Evolutionary conservation across 2,329 filamentous ascomycete genomes (phyloP).

Genomic region (Beauveria sp.): DNA sequence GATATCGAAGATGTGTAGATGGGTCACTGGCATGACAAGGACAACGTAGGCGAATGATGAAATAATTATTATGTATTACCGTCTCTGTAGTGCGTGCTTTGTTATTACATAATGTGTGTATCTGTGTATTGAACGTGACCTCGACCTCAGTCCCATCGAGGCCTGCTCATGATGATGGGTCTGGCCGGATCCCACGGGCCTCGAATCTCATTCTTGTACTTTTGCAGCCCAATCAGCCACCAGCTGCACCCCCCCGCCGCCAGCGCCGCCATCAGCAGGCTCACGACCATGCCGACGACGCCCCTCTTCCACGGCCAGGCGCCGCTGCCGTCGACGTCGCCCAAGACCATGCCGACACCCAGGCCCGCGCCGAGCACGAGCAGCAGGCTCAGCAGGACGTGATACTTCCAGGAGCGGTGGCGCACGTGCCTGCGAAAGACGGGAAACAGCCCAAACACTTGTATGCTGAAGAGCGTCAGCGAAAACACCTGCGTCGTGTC

Average conservation of each 20-base stretch:
- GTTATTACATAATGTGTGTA: neutral
- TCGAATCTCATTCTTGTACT: slow-evolving; percentile 98
- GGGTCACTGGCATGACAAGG: neutral
- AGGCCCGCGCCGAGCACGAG: slow-evolving; percentile 75
- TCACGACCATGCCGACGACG: slow-evolving; percentile 67
- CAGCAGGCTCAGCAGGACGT: slow-evolving; percentile 65
- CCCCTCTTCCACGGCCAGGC: slow-evolving; percentile 46
- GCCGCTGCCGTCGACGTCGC: slow-evolving; percentile 31
- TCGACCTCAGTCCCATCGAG: slow-evolving; percentile 35
- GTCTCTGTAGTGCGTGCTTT: neutral
- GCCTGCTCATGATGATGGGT: slow-evolving; percentile 69
- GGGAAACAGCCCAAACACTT: slow-evolving; percentile 96
- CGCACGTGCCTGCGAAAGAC: slow-evolving; percentile 87
- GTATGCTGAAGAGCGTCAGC: slow-evolving; percentile 89
- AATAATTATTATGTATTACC: neutral
- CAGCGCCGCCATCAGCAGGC: slow-evolving; percentile 64
- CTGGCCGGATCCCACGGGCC: slow-evolving; percentile 96
- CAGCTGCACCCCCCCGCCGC: slow-evolving; percentile 91
- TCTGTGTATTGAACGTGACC: neutral
- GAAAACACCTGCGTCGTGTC: slow-evolving; percentile 93
- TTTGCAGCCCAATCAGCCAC: slow-evolving; percentile 95
- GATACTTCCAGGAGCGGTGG: slow-evolving; percentile 73
- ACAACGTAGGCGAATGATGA: neutral
- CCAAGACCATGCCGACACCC: slow-evolving; percentile 60
- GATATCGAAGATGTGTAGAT: neutral